Evolutionary conservation across 2,329 filamentous ascomycete genomes (phyloP).

Genomic region (Cytospora leucostoma): DNA sequence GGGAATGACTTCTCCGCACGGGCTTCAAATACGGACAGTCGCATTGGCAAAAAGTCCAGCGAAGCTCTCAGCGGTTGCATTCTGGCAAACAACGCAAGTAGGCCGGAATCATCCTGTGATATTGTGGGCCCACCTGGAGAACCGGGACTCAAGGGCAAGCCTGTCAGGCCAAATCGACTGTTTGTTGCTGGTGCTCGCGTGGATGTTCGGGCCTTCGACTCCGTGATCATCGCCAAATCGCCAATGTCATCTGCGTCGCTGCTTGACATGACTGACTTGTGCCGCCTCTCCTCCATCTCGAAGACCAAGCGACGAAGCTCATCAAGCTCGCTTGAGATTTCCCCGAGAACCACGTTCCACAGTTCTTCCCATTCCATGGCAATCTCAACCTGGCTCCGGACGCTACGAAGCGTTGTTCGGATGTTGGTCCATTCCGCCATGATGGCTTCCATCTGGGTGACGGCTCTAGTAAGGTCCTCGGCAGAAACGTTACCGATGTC

Average conservation of each 20-base stretch:
- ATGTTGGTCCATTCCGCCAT: constrained; percentile 83
- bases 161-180: constrained; percentile 69
- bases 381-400: constrained; percentile 90
- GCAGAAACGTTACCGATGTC: constrained; percentile 74
- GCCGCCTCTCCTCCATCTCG: constrained; percentile 95
- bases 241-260: constrained; percentile 76
- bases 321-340: constrained; percentile 80
- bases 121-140: constrained; percentile 60
- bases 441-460: constrained; percentile 87
- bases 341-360: constrained; percentile 89
- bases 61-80: constrained; percentile 94
- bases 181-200: constrained; percentile 52
- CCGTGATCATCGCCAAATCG: constrained; percentile 89
- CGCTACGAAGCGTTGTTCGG: constrained; percentile 71
- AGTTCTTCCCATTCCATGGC: constrained; percentile 99
- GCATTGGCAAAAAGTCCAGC: constrained; percentile 93
- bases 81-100: constrained; percentile 87
- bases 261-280: constrained; percentile 71
- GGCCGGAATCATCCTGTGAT: constrained; percentile 79
- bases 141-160: constrained; percentile 63
- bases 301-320: constrained; percentile 74
- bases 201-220: constrained; percentile 69
- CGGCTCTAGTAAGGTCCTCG: constrained; percentile 72
- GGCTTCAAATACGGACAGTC: constrained; percentile 80
- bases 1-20: constrained; percentile 80